Base-by-base conservation (phyloP, 495 filamentous ascomycete species). In the Bacidia rubella region DNA sequence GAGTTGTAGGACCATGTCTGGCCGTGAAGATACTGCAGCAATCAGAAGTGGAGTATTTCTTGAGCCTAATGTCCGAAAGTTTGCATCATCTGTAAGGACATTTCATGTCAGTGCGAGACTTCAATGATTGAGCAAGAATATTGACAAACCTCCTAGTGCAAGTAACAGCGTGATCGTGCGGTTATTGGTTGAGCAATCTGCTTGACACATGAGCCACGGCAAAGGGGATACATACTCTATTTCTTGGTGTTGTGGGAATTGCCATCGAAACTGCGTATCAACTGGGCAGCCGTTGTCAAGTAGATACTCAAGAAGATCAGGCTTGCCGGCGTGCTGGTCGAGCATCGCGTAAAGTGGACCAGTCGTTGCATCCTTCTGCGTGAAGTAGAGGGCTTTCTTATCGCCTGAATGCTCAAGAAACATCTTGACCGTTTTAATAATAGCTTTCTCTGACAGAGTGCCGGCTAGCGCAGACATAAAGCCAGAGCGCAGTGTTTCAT, bases 141-240 rank as follows among this genome's bases (percentile, higher is more conserved):
- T 26, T 7, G 19, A 42, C 56, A 7, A 11, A 58, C 56, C 56
- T 39, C 47, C 52, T 23, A 20, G 51, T 7, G 40, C 17, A 11
- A 58, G 29, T 11, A 58, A 47, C 2, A 58, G 42, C 17, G 50
- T 22, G 1, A 54, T 20, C 24, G 52, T 54, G 1, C 21, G 51
- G 12, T 22, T 40, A 41, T 58, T 47, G n/a, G 32, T 58, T 22
- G 22, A 22, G 26, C 45, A 11, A 35, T 47, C 41, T 24, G 19
- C 49, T 51, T 58, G 56, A 45, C 47, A 54, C 23, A 58, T 52
- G 4, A 58, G 47, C 52, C 56, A 58, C 17, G 54, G 52, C 52
- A 58, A 47, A 11, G 52, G 39, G 10, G 56, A 58, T 17, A 40
- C 32, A 10, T 58, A 32, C 38, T 58, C 52, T 2, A 9, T 38